Percentiles rank a stretch among this genome's conserved stretches.
Evolutionary conservation across 225 moss, liverwort and hornwort species (phyloP).

Genomic region (Climacium dendroides): DNA sequence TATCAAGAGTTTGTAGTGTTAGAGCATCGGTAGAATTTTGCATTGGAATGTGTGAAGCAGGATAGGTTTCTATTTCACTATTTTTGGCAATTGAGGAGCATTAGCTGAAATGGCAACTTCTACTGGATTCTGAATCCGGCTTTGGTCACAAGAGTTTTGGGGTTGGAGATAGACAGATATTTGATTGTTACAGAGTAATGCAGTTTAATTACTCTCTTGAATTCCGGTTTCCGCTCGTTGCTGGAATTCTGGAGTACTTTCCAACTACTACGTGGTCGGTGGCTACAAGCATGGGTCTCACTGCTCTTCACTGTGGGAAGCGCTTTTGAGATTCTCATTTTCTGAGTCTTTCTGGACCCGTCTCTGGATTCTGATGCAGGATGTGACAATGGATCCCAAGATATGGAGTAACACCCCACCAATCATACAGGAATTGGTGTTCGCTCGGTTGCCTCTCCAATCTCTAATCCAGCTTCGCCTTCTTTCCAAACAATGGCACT

Average conservation of each 20-base stretch:
- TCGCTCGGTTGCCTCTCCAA: conserved; percentile 22
- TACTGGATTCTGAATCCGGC: no score
- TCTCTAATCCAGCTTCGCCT: conserved; percentile 9
- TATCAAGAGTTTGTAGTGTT: not conserved
- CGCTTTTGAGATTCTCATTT: not conserved
- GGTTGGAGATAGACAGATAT: not conserved
- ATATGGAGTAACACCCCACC: conserved; percentile 17
- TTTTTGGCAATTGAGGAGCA: not conserved
- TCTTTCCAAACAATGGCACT: conserved; percentile 18
- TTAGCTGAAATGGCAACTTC: not conserved
- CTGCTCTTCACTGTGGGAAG: not conserved
- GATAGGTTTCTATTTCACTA: not conserved
- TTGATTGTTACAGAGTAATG: not conserved
- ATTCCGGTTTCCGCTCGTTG: not conserved
- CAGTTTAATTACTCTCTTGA: not conserved
- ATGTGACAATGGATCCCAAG: conserved; percentile 14
- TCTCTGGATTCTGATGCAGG: not conserved
- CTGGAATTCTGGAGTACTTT: not conserved
- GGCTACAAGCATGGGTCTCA: not conserved
- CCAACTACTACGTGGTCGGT: not conserved
- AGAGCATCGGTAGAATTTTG: not conserved
- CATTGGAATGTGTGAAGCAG: not conserved
- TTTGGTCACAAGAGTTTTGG: not conserved
- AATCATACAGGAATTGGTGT: conserved; percentile 10
- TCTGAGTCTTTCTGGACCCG: not conserved